Evolutionary conservation across 768 basidiomycete species (phyloP).

Genomic region (Mycena maculata): DNA sequence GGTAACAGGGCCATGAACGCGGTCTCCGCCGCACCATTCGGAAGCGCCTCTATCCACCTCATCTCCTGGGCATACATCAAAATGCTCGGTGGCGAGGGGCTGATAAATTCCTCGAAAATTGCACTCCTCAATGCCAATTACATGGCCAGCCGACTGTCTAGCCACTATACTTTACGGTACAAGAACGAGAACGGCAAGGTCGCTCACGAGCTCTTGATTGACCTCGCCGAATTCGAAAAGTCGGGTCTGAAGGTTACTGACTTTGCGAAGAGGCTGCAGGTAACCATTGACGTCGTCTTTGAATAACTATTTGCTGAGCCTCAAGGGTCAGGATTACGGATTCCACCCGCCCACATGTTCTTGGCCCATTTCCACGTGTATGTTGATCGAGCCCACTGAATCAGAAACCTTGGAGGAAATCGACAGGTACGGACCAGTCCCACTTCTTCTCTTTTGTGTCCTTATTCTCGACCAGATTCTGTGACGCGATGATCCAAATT

Average conservation of each 20-base stretch:
- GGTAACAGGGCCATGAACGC: conserved; percentile 84
- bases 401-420: conserved; percentile 94
- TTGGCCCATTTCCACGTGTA: conserved; percentile 97
- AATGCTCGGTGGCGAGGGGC: conserved; percentile 97
- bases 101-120: conserved; percentile 85
- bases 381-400: conserved; percentile 98
- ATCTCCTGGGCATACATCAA: conserved; percentile 99
- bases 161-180: conserved; percentile 88
- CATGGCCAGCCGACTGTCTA: conserved; percentile 89
- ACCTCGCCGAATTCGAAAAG: conserved; percentile 95
- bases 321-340: conserved; percentile 76
- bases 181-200: conserved; percentile 93
- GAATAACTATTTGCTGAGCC: neutral
- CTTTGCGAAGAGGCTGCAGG: conserved; percentile 96
- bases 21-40: conserved; percentile 92
- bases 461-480: conserved; percentile 71
- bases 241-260: conserved; percentile 91
- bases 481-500: conserved; percentile 98
- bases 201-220: conserved; percentile 96
- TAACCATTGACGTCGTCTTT: conserved; percentile 39
- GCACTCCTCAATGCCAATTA: conserved; percentile 97
- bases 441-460: conserved; percentile 1
- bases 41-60: conserved; percentile 93
- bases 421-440: conserved; percentile 66
- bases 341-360: conserved; percentile 98